These are phyloP conservation scores for Crucihimalaya himalaica DNA, from an alignment of 345 rosid genomes.

Conservation along the genomic window DNA sequence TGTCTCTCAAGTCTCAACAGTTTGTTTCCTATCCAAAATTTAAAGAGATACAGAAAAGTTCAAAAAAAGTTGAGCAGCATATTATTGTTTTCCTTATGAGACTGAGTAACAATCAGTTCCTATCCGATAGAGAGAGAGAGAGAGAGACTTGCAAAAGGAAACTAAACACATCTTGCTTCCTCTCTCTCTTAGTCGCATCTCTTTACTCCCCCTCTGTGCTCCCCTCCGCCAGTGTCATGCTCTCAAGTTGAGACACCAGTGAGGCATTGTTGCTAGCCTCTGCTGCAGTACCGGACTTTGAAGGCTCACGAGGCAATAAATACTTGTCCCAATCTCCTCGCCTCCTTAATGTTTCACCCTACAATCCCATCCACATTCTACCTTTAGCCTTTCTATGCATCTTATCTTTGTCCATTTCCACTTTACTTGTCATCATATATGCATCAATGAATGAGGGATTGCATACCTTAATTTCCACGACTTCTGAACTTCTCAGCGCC, in stretches of 20 bases:
- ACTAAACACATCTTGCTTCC: conserved; percentile 11
- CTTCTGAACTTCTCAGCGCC: conserved; percentile 54
- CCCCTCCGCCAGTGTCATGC: conserved; percentile 24
- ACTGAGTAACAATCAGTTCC: conserved; percentile 11
- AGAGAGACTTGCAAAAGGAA: conserved; percentile 11
- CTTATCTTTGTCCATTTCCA: neutral
- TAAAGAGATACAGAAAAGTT: conserved; percentile 3
- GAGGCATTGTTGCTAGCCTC: conserved; percentile 16
- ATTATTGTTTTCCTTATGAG: conserved; percentile 3
- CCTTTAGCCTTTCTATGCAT: conserved; percentile 3
- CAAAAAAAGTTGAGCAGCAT: conserved; percentile 3
- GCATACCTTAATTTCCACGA: conserved; percentile 75
- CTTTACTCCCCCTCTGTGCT: conserved; percentile 21
- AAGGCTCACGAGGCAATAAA: conserved; percentile 21
- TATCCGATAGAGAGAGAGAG: neutral
- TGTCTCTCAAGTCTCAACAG: neutral
- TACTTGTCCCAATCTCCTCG: conserved; percentile 44
- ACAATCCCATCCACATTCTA: conserved; percentile 19
- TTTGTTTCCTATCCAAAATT: neutral
- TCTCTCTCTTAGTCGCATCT: conserved; percentile 11
- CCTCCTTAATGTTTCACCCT: conserved; percentile 41
- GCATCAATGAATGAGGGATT: neutral
- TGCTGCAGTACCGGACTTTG: conserved; percentile 2
- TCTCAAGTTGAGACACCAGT: conserved; percentile 24
- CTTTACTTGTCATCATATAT: conserved; percentile 1